Base-by-base conservation (phyloP, 768 basidiomycete genomes). In the Rhizopogon salebrosus region DNA sequence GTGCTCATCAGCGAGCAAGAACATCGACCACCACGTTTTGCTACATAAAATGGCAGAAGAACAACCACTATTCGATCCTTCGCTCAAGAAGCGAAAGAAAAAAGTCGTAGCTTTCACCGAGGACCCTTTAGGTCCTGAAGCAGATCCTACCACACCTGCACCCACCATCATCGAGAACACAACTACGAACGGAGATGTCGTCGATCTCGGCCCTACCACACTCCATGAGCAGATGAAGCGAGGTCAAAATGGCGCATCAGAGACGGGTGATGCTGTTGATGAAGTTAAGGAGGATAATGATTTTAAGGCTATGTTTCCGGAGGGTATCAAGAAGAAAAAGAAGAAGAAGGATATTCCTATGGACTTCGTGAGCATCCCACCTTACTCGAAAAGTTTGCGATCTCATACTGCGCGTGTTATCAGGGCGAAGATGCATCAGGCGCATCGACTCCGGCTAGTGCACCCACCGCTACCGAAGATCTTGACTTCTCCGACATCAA, bases 401-500 rank as follows among this genome's bases (percentile, higher is more conserved):
- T 55, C 51, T 49, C 39, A 43, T 37, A 9, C 45, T 40, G 43
- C 41, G 35, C 27, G 40, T 29, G 52, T 48, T 27, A 49, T 51
- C 57, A 87, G 85, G 82, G 75, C 14, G 75, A 70, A 18, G 87
- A 89, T 22, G 82, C 70, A 53, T 83, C 87, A 16, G 85, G 83
- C 22, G 73, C 84, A 24, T 81, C 85, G 0, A 85, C 87, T 13
- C 83, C 86, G 16, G 61, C 60, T 4, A 60, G 59, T 22, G 49
- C 62, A 41, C 61, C 59, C 11, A 55, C 77, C 52, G 76, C 76
- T 4, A 75, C 80, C 10, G 92, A 89, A 56, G 94, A 94, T 61
- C 78, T 95, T 54, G 91, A 93, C 72, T 98, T 98, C 68, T 92
- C 89, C 6, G 95, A 98, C 66, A 78, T 98, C 69, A 97, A 98